A percentile compares a stretch with the other conserved stretches of the same genome.
Conservation (phyloP, 768 basidiomycete species). For the Pluteus cervinus region DNA sequence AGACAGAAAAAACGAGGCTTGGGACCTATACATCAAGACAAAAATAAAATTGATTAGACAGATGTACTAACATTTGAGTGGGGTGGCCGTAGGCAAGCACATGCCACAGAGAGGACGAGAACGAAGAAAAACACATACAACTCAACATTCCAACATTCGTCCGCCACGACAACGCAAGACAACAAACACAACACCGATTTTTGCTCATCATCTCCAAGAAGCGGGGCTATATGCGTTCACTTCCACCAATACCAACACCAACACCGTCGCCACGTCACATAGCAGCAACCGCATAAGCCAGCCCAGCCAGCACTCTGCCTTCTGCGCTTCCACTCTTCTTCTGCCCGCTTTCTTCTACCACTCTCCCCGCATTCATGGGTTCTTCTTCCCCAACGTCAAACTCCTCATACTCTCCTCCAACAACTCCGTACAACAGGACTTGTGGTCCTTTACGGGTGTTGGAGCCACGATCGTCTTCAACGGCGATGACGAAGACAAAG, state of each 20-base stretch:
- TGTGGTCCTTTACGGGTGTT: conserved; percentile 16
- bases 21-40: too few relatives aligned
- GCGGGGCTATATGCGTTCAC: not conserved
- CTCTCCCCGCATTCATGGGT: not conserved
- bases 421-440: conserved; percentile 24
- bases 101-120: too few relatives aligned
- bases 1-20: too few relatives aligned
- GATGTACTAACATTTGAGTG: too few relatives aligned
- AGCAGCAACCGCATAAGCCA: not conserved
- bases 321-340: not conserved
- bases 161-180: too few relatives aligned
- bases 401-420: conserved; percentile 69
- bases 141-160: too few relatives aligned
- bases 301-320: not conserved
- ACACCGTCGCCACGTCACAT: not conserved
- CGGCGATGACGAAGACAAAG: conserved; percentile 6
- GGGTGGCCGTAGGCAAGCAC: too few relatives aligned
- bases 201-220: too few relatives aligned
- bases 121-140: too few relatives aligned
- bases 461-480: conserved; percentile 1
- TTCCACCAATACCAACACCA: not conserved
- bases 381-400: conserved; percentile 54
- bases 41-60: too few relatives aligned
- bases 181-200: too few relatives aligned
- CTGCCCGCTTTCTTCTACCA: not conserved